These are phyloP conservation scores for Fulvia fulva DNA, from an alignment of 2,329 filamentous ascomycete species.

Conservation along the genomic window DNA sequence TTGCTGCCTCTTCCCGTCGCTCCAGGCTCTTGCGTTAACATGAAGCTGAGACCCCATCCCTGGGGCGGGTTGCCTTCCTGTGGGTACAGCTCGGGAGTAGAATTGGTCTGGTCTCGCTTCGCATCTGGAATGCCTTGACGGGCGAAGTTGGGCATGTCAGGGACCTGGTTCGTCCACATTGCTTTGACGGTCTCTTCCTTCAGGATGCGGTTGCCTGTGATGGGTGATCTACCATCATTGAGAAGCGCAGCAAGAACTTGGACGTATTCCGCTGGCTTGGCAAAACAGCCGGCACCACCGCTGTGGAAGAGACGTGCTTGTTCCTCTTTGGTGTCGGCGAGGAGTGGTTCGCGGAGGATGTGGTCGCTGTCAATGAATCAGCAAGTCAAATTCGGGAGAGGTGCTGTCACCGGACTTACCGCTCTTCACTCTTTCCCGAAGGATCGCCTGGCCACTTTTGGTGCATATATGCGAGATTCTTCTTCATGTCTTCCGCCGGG, in stretches of 20 bases:
- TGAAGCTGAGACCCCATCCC: constrained; percentile 57
- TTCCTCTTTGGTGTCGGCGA: constrained; percentile 43
- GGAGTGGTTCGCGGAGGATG: constrained; percentile 45
- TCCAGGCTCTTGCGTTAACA: constrained; percentile 33
- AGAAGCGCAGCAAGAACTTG: constrained; percentile 60
- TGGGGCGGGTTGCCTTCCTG: constrained; percentile 50
- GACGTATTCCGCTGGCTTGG: constrained; percentile 56
- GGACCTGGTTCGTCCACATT: constrained; percentile 54
- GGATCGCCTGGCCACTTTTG: constrained; percentile 41
- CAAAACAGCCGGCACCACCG: constrained; percentile 60
- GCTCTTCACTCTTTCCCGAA: constrained; percentile 16
- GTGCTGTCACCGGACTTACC: neutral
- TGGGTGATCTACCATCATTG: constrained; percentile 60
- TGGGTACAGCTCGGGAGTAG: constrained; percentile 38
- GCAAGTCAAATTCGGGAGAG: no score
- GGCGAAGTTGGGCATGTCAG: constrained; percentile 34
- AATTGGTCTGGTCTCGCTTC: constrained; percentile 34
- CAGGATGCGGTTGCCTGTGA: constrained; percentile 53
- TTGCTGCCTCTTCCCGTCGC: constrained; percentile 33
- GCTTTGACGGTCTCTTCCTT: constrained; percentile 53
- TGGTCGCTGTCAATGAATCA: constrained; percentile 46
- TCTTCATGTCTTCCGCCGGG: constrained; percentile 52
- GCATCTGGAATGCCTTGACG: constrained; percentile 30
- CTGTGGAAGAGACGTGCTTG: constrained; percentile 41
- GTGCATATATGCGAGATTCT: constrained; percentile 56